Evolutionary conservation across 176 grass and related monocot genomes (phyloP).

Genomic region (Zea mays): DNA sequence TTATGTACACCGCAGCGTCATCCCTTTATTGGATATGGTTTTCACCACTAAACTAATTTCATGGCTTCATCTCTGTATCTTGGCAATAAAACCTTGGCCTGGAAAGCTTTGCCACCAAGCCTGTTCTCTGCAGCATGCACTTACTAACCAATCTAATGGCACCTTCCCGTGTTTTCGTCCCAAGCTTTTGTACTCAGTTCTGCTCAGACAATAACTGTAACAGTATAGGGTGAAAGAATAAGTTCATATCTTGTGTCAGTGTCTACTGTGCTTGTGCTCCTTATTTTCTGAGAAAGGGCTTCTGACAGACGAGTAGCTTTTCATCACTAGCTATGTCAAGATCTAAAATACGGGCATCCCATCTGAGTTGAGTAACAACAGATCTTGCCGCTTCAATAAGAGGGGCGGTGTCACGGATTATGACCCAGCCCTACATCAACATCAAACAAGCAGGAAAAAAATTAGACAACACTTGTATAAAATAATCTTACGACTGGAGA

Average conservation of each 20-base stretch:
- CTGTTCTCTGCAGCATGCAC: slow-evolving; percentile 41
- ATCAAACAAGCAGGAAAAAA: slow-evolving; percentile 25
- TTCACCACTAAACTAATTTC: slow-evolving; percentile 37
- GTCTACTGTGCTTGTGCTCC: slow-evolving; percentile 37
- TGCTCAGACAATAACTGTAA: slow-evolving; percentile 23
- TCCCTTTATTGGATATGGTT: slow-evolving; percentile 54
- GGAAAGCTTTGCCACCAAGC: slow-evolving; percentile 57
- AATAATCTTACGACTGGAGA: background rate
- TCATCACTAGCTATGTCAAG: slow-evolving; percentile 89
- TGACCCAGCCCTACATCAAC: slow-evolving; percentile 81
- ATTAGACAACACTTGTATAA: slow-evolving; percentile 12
- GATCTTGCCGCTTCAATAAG: too few relatives aligned
- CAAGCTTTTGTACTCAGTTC: slow-evolving; percentile 33
- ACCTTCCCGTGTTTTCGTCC: slow-evolving; percentile 37
- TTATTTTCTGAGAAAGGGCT: slow-evolving; percentile 81
- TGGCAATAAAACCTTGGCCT: slow-evolving; percentile 44
- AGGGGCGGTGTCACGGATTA: slow-evolving; percentile 69
- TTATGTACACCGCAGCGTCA: slow-evolving; percentile 64
- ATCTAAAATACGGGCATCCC: slow-evolving; percentile 82
- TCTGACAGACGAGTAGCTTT: slow-evolving; percentile 94
- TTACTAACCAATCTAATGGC: slow-evolving; percentile 50
- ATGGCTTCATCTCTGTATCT: slow-evolving; percentile 34
- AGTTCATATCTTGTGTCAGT: slow-evolving; percentile 46
- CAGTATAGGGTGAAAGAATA: slow-evolving; percentile 41
- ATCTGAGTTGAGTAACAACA: slow-evolving; percentile 77